Conservation (phyloP, 352 stramenopile species). For the Globisporangium orthogonon region DNA sequence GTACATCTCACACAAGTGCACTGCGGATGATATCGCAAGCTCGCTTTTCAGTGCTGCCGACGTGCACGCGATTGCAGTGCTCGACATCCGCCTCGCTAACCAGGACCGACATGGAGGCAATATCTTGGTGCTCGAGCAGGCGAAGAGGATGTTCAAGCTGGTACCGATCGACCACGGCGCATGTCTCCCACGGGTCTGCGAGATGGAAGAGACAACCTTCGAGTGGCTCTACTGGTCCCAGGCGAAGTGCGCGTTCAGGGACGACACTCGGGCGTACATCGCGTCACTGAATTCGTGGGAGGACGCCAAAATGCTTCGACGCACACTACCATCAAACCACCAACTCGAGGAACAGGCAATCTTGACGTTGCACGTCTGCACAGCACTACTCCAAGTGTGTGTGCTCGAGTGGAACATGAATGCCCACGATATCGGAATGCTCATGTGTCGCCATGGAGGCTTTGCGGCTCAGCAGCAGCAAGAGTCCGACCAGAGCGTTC, state of each 20-base stretch:
- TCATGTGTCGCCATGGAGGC: constrained; percentile 46
- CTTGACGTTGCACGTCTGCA: constrained; percentile 47
- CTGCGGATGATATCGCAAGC: constrained; percentile 50
- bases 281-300: constrained; percentile 23
- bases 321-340: constrained; percentile 13
- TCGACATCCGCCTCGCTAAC: constrained; percentile 79
- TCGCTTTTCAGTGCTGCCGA: constrained; percentile 35
- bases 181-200: constrained; percentile 41
- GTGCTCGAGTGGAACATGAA: constrained; percentile 35
- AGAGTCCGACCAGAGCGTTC: constrained; percentile 23
- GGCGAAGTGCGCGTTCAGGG: constrained; percentile 38
- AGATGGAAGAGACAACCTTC: constrained; percentile 56
- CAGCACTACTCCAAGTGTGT: constrained; percentile 41
- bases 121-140: constrained; percentile 37
- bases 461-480: constrained; percentile 11
- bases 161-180: constrained; percentile 77
- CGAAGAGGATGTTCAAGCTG: constrained; percentile 26
- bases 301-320: constrained; percentile 28
- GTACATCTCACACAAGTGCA: constrained; percentile 59
- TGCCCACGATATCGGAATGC: constrained; percentile 37
- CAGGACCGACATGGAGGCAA: constrained; percentile 80
- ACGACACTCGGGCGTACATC: constrained; percentile 26
- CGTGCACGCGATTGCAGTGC: constrained; percentile 62
- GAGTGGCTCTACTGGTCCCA: constrained; percentile 70
- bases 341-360: constrained; percentile 32